phyloP scores from a whole-genome alignment of 306 rosid genomes.

The Prunus mira region DNA sequence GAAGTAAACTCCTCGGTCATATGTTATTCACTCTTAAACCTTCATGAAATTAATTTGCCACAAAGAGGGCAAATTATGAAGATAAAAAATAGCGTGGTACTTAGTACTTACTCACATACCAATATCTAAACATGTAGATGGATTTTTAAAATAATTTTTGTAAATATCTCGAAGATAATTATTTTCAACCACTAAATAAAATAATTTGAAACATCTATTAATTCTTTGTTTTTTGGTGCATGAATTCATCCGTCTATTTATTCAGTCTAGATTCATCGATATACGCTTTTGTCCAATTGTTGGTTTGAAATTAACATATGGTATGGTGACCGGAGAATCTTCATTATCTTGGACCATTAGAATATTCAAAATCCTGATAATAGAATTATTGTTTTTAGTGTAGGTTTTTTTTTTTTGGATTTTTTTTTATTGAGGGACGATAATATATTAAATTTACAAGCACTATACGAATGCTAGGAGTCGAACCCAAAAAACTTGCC shows the following conservation, averaged over 20 bases:
- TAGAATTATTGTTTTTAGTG: neutral
- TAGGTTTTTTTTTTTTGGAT: fast-evolving
- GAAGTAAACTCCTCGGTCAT: too few species aligned
- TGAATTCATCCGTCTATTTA: neutral
- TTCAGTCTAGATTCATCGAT: neutral
- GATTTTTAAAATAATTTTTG: neutral
- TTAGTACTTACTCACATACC: too few species aligned
- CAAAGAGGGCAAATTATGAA: neutral
- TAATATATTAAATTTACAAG: too few species aligned
- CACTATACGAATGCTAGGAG: too few species aligned
- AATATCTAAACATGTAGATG: too few species aligned
- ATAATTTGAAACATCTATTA: neutral
- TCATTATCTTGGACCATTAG: neutral
- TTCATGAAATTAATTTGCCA: too few species aligned
- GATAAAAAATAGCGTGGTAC: too few species aligned
- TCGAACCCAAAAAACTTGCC: fast-evolving
- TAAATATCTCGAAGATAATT: neutral
- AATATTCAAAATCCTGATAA: neutral
- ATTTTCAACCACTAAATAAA: neutral
- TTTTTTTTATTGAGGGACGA: fast-evolving
- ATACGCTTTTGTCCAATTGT: neutral
- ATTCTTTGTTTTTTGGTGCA: neutral
- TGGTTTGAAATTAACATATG: neutral
- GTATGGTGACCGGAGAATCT: neutral
- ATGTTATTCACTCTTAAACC: too few species aligned